Percentiles rank a stretch among this genome's conserved stretches.
Conservation (phyloP, 345 rosid genomes). For the Sisymbrium altissimum region DNA sequence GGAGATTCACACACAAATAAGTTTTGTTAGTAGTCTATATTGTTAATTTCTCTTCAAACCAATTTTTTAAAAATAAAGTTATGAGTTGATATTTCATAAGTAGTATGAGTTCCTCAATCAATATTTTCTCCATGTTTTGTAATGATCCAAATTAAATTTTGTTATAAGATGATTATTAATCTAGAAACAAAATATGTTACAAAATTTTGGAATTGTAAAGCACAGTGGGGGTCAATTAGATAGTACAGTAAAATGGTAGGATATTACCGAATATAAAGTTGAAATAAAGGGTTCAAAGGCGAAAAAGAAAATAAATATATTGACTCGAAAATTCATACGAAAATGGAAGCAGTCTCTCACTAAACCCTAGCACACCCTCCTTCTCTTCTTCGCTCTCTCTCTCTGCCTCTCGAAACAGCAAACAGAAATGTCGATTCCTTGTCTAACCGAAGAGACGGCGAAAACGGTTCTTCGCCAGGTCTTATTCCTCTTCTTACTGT, state of each 20-base stretch:
- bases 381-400: not conserved
- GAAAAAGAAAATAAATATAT: not conserved
- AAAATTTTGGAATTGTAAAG: not conserved
- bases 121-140: not conserved
- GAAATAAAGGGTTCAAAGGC: not conserved
- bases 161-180: not conserved
- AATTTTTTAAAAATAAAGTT: not conserved
- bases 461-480: slow-evolving; percentile 87
- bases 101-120: not conserved
- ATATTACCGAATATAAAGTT: not conserved
- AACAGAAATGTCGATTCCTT: slow-evolving; percentile 51
- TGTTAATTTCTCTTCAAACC: not conserved
- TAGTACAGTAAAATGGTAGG: not conserved
- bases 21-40: not conserved
- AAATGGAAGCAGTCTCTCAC: not conserved
- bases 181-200: no score
- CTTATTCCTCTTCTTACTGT: not conserved
- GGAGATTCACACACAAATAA: not conserved
- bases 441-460: slow-evolving; percentile 57
- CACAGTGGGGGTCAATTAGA: not conserved
- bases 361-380: slow-evolving; percentile 30
- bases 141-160: not conserved
- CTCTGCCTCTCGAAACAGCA: not conserved
- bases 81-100: not conserved
- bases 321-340: not conserved